These are phyloP conservation scores for Casuarina equisetifolia DNA, from an alignment of 306 rosid species.

Conservation along the genomic window DNA sequence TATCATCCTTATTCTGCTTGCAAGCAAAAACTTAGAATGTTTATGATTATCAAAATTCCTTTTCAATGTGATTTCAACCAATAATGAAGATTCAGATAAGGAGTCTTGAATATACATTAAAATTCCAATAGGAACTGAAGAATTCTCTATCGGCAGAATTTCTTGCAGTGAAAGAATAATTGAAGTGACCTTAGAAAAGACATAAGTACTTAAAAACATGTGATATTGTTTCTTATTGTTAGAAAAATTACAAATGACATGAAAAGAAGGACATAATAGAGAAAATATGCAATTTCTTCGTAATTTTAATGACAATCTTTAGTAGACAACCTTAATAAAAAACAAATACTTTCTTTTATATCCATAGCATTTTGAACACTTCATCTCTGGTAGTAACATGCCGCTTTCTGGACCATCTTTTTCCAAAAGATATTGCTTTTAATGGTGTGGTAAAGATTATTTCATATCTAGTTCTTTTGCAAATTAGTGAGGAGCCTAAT, in stretches of 20 bases:
- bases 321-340: background rate
- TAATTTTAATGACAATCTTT: background rate
- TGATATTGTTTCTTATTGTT: background rate
- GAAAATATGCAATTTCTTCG: background rate
- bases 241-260: background rate
- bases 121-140: background rate
- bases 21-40: too few species aligned
- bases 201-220: background rate
- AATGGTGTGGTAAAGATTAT: background rate
- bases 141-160: background rate
- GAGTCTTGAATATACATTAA: background rate
- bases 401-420: background rate
- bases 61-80: too few species aligned
- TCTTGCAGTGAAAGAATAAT: background rate
- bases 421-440: background rate
- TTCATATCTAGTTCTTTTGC: background rate
- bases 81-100: too few species aligned
- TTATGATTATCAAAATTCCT: too few species aligned
- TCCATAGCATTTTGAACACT: background rate
- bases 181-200: background rate
- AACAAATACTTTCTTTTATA: background rate
- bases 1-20: too few species aligned
- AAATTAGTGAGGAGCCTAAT: background rate
- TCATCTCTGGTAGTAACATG: background rate
- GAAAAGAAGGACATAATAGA: background rate